Base-by-base conservation (phyloP, 495 filamentous ascomycete genomes). In the Aspergillus sclerotioniger region DNA sequence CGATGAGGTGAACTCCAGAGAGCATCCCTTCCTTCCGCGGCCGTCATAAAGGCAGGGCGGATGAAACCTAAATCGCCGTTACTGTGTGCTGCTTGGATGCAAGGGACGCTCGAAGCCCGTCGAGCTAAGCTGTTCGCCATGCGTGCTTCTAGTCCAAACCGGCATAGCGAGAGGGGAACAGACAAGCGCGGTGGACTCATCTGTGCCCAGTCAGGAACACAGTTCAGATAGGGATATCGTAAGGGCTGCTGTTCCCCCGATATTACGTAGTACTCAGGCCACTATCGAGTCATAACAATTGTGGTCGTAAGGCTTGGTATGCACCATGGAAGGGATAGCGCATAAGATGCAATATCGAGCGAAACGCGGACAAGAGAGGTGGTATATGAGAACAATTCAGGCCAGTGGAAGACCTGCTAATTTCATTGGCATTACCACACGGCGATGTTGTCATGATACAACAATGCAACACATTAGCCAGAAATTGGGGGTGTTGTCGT, bases 21-120 rank as follows among this genome's bases (percentile, higher is more conserved):
- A 17, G 20, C 31, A 25, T 10, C 35, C 49, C 46, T 51, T 53
- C 21, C 41, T 60, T 39, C 21, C 54, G 39, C 51, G 37, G 44
- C 29, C 29, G 37, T 51, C 15, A 45, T 17, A 57, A 53, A 10
- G 50, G 25, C 29, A 51, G 29, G 51, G 58, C 55, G 54, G 56
- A 61, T 53, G 49, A 57, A 57, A 57, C 58, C 55, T 57, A 51
- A 64, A 55, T 53, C 51, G 45, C 37, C 39, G 51, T 51, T 53
- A 56, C 52, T 53, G 35, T 49, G 46, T 53, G 53, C 48, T 53
- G 35, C 44, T 19, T 17, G 16, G 28, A 58, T 17, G 56, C 48
- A 58, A 58, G 56, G 56, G 56, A 33, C 33, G 32, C 8, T 31
- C 32, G 35, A 5, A 29, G 47, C 3, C n/a, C n/a, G 15, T 50